Percentiles rank a stretch among this genome's conserved stretches.
These are phyloP conservation scores for Echium plantagineum DNA, from an alignment of 257 asterid genomes.

Conservation along the genomic window DNA sequence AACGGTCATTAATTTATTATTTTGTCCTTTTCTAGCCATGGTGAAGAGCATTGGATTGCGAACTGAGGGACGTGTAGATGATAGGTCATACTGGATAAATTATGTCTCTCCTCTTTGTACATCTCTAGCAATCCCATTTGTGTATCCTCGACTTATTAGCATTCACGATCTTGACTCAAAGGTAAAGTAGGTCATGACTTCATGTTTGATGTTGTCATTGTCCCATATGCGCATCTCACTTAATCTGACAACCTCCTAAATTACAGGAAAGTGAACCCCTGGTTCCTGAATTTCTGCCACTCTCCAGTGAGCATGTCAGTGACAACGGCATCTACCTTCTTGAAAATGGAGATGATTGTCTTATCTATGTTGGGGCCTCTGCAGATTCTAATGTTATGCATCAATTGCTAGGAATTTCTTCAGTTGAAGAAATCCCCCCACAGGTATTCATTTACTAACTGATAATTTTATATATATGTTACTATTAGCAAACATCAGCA, in stretches of 20 bases:
- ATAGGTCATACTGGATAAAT: constrained; percentile 86
- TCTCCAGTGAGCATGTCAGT: constrained; percentile 63
- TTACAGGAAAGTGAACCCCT: constrained; percentile 63
- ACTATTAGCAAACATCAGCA: background rate
- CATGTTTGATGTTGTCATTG: background rate
- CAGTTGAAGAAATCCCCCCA: constrained; percentile 66
- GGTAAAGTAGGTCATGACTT: constrained; percentile 25
- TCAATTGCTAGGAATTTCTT: constrained; percentile 66
- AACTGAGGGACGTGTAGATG: constrained; percentile 80
- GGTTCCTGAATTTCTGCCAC: constrained; percentile 72
- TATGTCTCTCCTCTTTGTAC: constrained; percentile 71
- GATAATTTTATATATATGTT: background rate
- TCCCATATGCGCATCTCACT: constrained; percentile 5
- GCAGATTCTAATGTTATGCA: constrained; percentile 44
- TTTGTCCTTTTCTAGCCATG: constrained; percentile 47
- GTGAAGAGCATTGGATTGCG: constrained; percentile 80
- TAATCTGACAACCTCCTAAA: constrained; percentile 8
- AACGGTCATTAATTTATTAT: background rate
- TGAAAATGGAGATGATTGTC: constrained; percentile 92
- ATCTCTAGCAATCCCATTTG: constrained; percentile 77
- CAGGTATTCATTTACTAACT: constrained; percentile 36
- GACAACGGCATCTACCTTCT: constrained; percentile 85
- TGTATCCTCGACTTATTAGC: constrained; percentile 85
- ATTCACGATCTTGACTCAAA: constrained; percentile 73
- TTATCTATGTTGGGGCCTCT: constrained; percentile 67